Conservation (phyloP, 768 basidiomycete genomes). For the Dacryopinax primogenitus region DNA sequence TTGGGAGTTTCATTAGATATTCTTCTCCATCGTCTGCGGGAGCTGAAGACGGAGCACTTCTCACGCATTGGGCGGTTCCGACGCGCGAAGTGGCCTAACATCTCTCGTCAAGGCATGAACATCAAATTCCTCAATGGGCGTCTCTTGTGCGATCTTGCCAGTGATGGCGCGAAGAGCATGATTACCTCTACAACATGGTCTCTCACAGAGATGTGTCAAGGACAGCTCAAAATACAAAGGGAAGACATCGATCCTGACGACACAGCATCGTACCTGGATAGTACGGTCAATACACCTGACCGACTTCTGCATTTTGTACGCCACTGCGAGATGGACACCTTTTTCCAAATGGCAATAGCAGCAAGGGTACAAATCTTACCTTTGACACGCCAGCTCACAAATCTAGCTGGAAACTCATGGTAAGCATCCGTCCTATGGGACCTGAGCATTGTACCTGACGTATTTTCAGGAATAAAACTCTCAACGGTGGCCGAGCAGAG, state of each 20-base stretch:
- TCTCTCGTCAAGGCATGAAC: constrained; percentile 74
- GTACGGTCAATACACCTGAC: constrained; percentile 59
- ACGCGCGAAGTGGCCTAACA: constrained; percentile 56
- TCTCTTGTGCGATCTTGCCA: constrained; percentile 81
- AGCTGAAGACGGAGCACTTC: constrained; percentile 86
- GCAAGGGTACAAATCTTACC: constrained; percentile 88
- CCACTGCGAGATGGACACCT: constrained; percentile 91
- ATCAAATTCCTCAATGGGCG: constrained; percentile 72
- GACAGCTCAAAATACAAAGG: constrained; percentile 70
- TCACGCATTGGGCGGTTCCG: constrained; percentile 85
- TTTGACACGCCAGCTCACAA: constrained; percentile 84
- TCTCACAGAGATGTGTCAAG: constrained; percentile 88
- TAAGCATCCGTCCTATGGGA: constrained; percentile 31
- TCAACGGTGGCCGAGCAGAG: constrained; percentile 95
- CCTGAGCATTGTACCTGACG: not conserved
- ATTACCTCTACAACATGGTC: constrained; percentile 98
- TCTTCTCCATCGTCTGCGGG: constrained; percentile 77
- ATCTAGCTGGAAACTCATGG: constrained; percentile 95
- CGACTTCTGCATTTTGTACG: constrained; percentile 74
- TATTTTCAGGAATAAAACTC: constrained; percentile 72
- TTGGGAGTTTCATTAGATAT: constrained; percentile 81
- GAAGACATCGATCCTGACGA: constrained; percentile 96
- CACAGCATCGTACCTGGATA: constrained; percentile 80
- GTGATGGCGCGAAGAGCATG: constrained; percentile 95
- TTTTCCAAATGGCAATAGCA: constrained; percentile 94